A percentile compares a stretch with the other conserved stretches of the same genome.
Conservation (phyloP, 495 filamentous ascomycete species). For the Xylona heveae region DNA sequence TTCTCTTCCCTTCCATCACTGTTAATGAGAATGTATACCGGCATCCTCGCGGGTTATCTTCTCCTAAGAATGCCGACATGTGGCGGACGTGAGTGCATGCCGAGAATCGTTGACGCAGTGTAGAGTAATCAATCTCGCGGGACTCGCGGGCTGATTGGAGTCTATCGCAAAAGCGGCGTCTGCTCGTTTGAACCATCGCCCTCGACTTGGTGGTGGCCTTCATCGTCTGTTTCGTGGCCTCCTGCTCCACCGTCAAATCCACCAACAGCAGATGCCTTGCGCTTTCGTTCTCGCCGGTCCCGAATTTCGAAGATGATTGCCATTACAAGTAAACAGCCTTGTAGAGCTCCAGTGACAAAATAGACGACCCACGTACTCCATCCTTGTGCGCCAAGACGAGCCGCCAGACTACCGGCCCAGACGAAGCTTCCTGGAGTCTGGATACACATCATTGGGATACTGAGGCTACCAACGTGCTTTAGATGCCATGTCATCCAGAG, state of each 20-base stretch:
- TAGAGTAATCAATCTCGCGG: no score
- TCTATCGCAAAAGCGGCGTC: constrained; percentile 6
- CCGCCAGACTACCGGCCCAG: constrained; percentile 69
- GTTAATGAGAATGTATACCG: no score
- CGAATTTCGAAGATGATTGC: constrained; percentile 52
- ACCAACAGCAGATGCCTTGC: constrained; percentile 2
- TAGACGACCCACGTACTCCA: constrained; percentile 95
- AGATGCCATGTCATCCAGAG: constrained; percentile 75
- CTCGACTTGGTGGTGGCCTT: constrained; percentile 2
- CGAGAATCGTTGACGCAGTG: no score
- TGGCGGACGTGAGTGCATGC: no score
- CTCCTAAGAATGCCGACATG: no score
- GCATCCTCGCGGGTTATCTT: no score
- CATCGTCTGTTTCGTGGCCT: not conserved
- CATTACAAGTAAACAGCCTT: constrained; percentile 65
- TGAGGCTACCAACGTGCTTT: constrained; percentile 68
- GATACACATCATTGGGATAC: constrained; percentile 96
- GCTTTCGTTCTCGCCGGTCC: constrained; percentile 9
- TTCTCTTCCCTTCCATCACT: no score
- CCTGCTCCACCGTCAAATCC: constrained; percentile 1
- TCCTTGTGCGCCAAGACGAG: constrained; percentile 54
- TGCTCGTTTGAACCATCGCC: constrained; percentile 5
- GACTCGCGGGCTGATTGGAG: no score
- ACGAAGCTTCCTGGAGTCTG: constrained; percentile 84
- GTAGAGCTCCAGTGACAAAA: constrained; percentile 64